Evolutionary conservation across 2,329 filamentous ascomycete species (phyloP).

Genomic region (Hymenoscyphus albidus): DNA sequence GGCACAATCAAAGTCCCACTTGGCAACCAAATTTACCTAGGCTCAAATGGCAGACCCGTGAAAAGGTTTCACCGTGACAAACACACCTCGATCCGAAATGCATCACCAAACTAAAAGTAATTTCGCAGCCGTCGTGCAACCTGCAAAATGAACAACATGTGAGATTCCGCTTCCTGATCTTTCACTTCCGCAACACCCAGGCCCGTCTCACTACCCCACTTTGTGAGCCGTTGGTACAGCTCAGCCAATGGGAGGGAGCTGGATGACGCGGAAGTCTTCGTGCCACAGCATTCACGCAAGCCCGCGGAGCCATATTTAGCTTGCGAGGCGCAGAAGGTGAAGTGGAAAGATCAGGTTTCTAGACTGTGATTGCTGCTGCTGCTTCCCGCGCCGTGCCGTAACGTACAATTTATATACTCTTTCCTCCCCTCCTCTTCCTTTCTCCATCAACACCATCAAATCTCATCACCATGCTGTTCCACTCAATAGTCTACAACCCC

Average conservation of each 20-base stretch:
- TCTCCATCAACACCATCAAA: neutral
- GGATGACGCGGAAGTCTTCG: neutral
- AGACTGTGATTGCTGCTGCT: neutral
- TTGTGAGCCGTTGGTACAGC: neutral
- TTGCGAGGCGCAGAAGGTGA: neutral
- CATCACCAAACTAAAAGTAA: neutral
- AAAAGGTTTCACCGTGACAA: neutral
- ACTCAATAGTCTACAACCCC: neutral
- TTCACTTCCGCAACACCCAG: neutral
- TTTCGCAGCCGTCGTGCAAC: neutral
- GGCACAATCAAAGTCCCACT: neutral
- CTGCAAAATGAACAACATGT: neutral
- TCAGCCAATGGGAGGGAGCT: neutral
- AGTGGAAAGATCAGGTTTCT: neutral
- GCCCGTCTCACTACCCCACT: neutral
- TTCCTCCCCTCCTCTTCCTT: neutral
- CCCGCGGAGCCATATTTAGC: neutral
- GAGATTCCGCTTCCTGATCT: neutral
- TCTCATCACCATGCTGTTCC: neutral
- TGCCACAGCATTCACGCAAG: neutral
- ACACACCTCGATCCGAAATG: too few species aligned
- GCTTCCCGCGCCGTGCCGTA: neutral
- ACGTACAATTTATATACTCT: neutral
- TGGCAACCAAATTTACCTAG: neutral
- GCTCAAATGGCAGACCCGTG: too few species aligned